A percentile compares a stretch with the other conserved stretches of the same genome.
Evolutionary conservation across 306 rosid species (phyloP).

Genomic region (Chamaecrista fasciculata): DNA sequence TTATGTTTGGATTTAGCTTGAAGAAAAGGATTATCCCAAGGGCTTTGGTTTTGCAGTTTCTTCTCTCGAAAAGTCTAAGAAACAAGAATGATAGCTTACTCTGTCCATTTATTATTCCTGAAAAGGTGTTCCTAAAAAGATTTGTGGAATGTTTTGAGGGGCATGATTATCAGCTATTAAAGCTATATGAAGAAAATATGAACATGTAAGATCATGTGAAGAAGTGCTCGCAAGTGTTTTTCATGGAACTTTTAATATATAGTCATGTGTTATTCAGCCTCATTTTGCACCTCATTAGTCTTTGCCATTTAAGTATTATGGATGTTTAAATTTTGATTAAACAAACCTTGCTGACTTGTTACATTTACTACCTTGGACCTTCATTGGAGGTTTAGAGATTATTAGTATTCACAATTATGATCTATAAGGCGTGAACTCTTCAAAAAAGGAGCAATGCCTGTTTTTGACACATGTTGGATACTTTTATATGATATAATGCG

Average conservation of each 20-base stretch:
- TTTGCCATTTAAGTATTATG: too few relatives aligned
- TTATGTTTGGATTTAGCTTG: constrained; percentile 30
- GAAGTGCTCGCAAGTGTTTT: not conserved
- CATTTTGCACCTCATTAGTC: too few relatives aligned
- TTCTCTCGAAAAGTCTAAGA: constrained; percentile 35
- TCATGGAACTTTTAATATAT: not conserved
- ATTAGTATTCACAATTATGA: too few relatives aligned
- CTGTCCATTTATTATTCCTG: not conserved
- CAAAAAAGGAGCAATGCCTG: not conserved
- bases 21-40: constrained; percentile 48
- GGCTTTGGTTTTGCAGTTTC: constrained; percentile 28
- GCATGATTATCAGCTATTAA: constrained; percentile 7
- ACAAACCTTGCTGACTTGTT: not conserved
- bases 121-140: constrained; percentile 25
- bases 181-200: constrained; percentile 28
- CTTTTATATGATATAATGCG: too few relatives aligned
- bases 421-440: not conserved
- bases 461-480: too few relatives aligned
- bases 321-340: too few relatives aligned
- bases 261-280: not conserved
- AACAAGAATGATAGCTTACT: not conserved
- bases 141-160: constrained; percentile 24
- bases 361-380: too few relatives aligned
- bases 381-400: too few relatives aligned
- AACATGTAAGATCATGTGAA: not conserved